phyloP scores from a whole-genome alignment of 163 green algal genomes.

The Chlamydomonas reinhardtii region DNA sequence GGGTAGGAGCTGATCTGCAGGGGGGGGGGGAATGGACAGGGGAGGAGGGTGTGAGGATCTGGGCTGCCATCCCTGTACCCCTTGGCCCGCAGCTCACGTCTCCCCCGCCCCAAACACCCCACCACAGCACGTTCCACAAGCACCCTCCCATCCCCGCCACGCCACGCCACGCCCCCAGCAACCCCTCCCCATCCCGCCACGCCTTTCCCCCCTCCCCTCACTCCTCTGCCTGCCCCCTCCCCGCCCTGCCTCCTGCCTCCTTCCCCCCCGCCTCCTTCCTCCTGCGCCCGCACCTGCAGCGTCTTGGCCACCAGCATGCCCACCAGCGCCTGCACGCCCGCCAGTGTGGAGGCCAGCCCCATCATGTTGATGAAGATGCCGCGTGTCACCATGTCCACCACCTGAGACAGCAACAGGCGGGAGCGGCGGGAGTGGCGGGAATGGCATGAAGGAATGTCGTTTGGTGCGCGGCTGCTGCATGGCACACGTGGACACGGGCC shows the following conservation, averaged over 20 bases:
- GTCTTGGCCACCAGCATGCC: constrained; percentile 96
- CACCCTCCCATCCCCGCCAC: too few species aligned
- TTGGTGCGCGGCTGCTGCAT: too few species aligned
- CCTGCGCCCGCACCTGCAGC: constrained; percentile 81
- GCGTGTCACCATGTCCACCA: constrained; percentile 74
- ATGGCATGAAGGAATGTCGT: neutral
- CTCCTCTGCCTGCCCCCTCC: too few species aligned
- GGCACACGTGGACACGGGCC: too few species aligned
- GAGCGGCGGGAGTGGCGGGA: neutral
- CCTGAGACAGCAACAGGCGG: constrained; percentile 21
- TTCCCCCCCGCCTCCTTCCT: neutral
- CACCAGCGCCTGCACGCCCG: constrained; percentile 82
- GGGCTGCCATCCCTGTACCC: too few species aligned
- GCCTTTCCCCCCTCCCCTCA: too few species aligned
- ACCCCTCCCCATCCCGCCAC: too few species aligned
- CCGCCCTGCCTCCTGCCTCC: neutral
- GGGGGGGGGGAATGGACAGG: neutral
- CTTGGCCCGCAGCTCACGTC: too few species aligned
- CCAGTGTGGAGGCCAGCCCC: constrained; percentile 82
- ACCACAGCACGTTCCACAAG: too few species aligned
- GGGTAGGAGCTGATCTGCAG: constrained; percentile 80
- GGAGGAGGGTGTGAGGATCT: too few species aligned
- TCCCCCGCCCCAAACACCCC: too few species aligned
- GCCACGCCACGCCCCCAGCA: too few species aligned
- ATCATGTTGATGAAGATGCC: constrained; percentile 87